These are phyloP conservation scores for Neospermospora avenae DNA, from an alignment of 2,329 filamentous ascomycete species.

Conservation along the genomic window DNA sequence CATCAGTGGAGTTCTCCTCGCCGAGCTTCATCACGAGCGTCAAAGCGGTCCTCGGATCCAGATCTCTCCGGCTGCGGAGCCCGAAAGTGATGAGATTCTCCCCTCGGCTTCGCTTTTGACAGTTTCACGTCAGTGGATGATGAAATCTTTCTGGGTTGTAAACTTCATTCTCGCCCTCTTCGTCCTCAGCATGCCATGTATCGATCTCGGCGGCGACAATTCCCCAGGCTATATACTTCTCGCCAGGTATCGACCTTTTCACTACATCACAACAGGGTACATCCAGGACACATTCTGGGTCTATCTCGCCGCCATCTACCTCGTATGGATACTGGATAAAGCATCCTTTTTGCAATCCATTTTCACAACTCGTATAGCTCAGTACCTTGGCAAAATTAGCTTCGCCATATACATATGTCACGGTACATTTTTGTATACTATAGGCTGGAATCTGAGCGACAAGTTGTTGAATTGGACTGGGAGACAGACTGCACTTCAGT, in stretches of 20 bases:
- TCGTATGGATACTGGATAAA: conserved; percentile 30
- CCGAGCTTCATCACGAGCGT: conserved; percentile 12
- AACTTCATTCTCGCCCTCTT: conserved; percentile 9
- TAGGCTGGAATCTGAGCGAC: conserved; percentile 12
- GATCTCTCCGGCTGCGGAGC: background rate
- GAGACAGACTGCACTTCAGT: conserved; percentile 3
- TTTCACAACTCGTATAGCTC: conserved; percentile 45
- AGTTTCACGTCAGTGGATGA: background rate
- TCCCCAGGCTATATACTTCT: conserved; percentile 5
- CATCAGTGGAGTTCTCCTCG: conserved; percentile 16
- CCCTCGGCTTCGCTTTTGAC: background rate
- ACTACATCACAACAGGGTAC: background rate
- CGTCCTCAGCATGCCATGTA: conserved; percentile 13
- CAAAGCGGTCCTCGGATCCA: background rate
- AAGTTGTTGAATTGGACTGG: conserved; percentile 8
- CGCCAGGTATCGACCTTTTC: background rate
- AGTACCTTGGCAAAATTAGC: conserved; percentile 53
- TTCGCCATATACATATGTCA: conserved; percentile 57
- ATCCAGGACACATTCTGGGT: conserved; percentile 16
- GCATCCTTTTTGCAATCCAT: conserved; percentile 36
- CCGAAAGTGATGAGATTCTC: background rate
- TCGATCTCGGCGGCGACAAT: background rate
- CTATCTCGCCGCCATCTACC: conserved; percentile 15
- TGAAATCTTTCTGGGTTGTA: conserved; percentile 6
- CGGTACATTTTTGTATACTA: conserved; percentile 36